Conservation (phyloP, 2,329 filamentous ascomycete genomes). For the Penicillium sp. region DNA sequence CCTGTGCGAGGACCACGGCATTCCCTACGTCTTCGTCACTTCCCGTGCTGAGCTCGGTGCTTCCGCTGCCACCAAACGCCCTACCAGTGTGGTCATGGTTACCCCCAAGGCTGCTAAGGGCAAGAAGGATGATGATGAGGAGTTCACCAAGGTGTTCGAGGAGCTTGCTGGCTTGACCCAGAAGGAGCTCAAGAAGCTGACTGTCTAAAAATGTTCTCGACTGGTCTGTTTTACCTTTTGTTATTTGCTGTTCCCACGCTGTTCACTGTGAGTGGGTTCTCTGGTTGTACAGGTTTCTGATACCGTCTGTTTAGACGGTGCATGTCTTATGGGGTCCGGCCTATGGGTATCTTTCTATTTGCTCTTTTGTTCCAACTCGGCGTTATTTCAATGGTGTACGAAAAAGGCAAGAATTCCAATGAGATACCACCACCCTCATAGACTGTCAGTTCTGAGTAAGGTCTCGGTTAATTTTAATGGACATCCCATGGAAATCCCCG, state of each 20-base stretch:
- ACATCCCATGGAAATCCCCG: background rate
- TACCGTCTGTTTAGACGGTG: constrained; percentile 34
- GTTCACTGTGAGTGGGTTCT: constrained; percentile 28
- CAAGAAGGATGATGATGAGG: constrained; percentile 49
- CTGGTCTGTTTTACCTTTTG: constrained; percentile 19
- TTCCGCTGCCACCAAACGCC: constrained; percentile 90
- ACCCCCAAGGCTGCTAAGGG: constrained; percentile 51
- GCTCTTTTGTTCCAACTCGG: constrained; percentile 36
- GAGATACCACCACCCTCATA: constrained; percentile 22
- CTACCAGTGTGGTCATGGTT: constrained; percentile 93
- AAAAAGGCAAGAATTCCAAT: constrained; percentile 35
- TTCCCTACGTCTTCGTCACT: constrained; percentile 93
- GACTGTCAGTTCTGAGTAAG: constrained; percentile 1
- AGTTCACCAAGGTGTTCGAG: constrained; percentile 53
- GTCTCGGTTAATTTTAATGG: background rate
- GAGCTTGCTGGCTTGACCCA: constrained; percentile 58
- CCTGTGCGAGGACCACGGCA: constrained; percentile 95
- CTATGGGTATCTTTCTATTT: constrained; percentile 35
- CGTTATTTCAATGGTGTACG: constrained; percentile 40
- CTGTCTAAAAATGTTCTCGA: constrained; percentile 40
- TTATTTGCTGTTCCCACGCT: constrained; percentile 19
- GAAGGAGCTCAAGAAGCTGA: constrained; percentile 58
- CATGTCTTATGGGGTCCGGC: constrained; percentile 39
- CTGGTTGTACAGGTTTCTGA: constrained; percentile 38
- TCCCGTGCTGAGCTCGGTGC: constrained; percentile 91